Conservation (phyloP, 148 eudicot species). For the Camellia sinensis region DNA sequence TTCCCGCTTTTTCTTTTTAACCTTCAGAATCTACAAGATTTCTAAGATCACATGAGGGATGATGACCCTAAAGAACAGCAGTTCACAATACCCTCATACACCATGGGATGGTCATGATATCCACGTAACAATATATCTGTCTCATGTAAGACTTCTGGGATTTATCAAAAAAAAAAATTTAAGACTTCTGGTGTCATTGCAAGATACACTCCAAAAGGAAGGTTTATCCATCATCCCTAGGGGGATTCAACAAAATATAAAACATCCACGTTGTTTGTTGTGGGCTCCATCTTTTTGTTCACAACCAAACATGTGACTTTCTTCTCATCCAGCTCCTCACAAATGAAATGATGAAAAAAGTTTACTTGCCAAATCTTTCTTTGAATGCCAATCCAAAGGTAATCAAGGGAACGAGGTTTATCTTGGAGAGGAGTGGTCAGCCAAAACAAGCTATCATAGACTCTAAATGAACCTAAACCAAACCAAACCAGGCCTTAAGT, state of each 20-base stretch:
- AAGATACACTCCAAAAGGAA: no score
- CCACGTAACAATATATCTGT: neutral
- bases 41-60: slow-evolving; percentile 1
- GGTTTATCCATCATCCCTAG: no score
- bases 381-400: neutral
- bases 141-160: no score
- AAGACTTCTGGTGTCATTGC: no score
- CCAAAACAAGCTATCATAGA: neutral
- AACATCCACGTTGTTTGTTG: neutral
- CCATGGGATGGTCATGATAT: neutral
- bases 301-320: slow-evolving; percentile 1
- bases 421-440: neutral
- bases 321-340: neutral
- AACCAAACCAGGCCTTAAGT: no score
- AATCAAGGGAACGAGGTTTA: neutral
- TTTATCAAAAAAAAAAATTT: no score
- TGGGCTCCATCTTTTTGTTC: neutral
- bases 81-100: neutral
- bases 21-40: neutral
- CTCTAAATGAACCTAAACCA: neutral
- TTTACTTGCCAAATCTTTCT: neutral
- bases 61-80: neutral
- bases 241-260: neutral
- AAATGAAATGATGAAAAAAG: neutral
- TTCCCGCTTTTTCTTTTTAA: neutral